Evolutionary conservation across 495 filamentous ascomycete genomes (phyloP), one percentile per base, ranked within the genome.

Genomic region (Trichoderma gamsii): DNA sequence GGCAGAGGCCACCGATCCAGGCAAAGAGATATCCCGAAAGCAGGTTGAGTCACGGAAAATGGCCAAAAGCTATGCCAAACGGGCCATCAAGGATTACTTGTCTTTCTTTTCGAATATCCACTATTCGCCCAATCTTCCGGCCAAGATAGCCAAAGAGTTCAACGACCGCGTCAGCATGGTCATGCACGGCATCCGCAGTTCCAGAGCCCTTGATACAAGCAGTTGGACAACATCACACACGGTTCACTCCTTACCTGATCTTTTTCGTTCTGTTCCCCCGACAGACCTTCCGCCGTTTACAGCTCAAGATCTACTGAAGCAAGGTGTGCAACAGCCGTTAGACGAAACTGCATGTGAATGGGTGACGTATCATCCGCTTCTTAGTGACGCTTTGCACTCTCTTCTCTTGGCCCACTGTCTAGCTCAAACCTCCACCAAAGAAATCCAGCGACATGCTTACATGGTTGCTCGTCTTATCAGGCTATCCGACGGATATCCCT

Each of bases 321-420:
- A 72, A 32, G 66, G 70, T 64, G 12, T 11, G 3, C 43, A 46
- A 4, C 43, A 18, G 12, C 51, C 70, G 66, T 46, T 64, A 12
- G 59, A 70, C 4, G 78, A 73, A 71, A 84, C 73, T 67, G 79
- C 72, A 15, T 83, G 86, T 41, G 90, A 93, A 77, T 83, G 85
- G 43, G 80, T 92, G 4, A 93, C 90, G 18, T 93, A 90, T 74
- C 90, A 93, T 71, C 90, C 90, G 0, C 82, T 93, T 2, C 80
- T 93, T 23, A 87, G 87, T 6, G 90, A 93, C 67, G 88, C 88
- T 4, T 82, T 93, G 1, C 90, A 93, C 75, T 86, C 87, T 27
- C 77, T 92, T 16, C 79, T 93, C 25, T 81, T 93, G 56, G 87
- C 86, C 70, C 90, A 93, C 74, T 81, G 83, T 41, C 85, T 93